Conservation (phyloP, 2,329 filamentous ascomycete genomes). For the Fusarium metavorans region DNA sequence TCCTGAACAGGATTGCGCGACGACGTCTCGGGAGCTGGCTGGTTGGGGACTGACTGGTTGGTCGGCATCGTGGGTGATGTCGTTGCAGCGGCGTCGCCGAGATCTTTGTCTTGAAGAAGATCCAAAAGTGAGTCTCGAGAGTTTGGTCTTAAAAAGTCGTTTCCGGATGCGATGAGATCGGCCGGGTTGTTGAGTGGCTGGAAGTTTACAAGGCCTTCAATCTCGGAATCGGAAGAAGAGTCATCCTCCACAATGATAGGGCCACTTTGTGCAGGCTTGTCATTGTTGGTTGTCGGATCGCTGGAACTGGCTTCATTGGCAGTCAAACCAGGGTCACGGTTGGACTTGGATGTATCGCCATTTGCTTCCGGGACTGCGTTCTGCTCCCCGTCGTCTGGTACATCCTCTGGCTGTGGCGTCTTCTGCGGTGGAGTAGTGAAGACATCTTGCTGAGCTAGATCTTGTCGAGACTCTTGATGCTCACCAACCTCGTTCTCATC, state of each 20-base stretch:
- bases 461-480: neutral
- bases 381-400: neutral
- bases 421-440: neutral
- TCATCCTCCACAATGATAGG: neutral
- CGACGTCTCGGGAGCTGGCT: neutral
- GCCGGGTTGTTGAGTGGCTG: neutral
- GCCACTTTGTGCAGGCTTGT: accelerated
- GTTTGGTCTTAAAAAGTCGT: neutral
- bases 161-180: neutral
- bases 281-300: neutral
- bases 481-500: neutral
- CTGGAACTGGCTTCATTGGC: neutral
- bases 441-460: neutral
- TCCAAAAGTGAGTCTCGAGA: neutral
- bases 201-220: neutral
- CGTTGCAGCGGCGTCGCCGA: neutral
- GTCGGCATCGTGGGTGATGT: neutral
- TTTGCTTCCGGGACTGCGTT: neutral
- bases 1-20: neutral
- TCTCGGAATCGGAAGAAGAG: neutral
- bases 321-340: neutral
- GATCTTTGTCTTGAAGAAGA: neutral
- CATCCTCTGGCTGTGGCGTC: neutral
- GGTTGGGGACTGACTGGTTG: neutral
- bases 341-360: neutral